Base-by-base conservation (phyloP, 139 green algal species). In the Chlorella sp. region DNA sequence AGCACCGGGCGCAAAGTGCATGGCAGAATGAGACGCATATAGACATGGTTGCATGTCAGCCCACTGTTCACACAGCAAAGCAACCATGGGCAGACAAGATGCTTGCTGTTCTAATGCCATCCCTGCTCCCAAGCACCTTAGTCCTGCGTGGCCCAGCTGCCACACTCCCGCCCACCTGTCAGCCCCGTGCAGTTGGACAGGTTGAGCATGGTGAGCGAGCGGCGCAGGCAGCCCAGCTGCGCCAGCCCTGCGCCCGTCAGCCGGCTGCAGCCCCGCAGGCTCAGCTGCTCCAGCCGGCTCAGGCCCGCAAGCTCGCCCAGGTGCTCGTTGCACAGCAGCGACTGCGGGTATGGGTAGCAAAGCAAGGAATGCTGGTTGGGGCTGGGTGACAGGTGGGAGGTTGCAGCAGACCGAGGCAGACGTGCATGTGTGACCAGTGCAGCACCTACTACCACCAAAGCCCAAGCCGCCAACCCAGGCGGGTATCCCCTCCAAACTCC, bases 271-370 rank as follows among this genome's bases (percentile, higher is more conserved):
- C 64, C 64, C 2, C 78, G n/a, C 41, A 84, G 30, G 12, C 41
- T 67, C 39, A 84, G 78, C 78, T 84, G 63, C 64, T 75, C 63
- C 78, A 84, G 78, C n/a, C 64, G n/a, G 64, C 18, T 7, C n/a
- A 84, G 41, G 17, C 78, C 78, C 18, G 64, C 41, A 41, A 84
- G 78, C 78, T 84, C 64, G 51, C 64, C 63, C 41, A 84, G 64
- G 64, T 67, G 64, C 13, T 75, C 41, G 44, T 84, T 44, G 11
- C 23, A 30, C 41, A 84, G 63, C 63, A 74, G 64, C 17, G 78
- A 84, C 78, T 84, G 78, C 44, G 26, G 1, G 9, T 15, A 7
- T n/a, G n/a, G 12, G 60, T 15, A 23, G 41, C 41, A 18, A 17
- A 32, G 13, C 18, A 1, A 30, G 17, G 4, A 32, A 6, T 28